These are phyloP conservation scores for Fraxinus cuspidata DNA, from an alignment of 257 asterid species.

Conservation along the genomic window DNA sequence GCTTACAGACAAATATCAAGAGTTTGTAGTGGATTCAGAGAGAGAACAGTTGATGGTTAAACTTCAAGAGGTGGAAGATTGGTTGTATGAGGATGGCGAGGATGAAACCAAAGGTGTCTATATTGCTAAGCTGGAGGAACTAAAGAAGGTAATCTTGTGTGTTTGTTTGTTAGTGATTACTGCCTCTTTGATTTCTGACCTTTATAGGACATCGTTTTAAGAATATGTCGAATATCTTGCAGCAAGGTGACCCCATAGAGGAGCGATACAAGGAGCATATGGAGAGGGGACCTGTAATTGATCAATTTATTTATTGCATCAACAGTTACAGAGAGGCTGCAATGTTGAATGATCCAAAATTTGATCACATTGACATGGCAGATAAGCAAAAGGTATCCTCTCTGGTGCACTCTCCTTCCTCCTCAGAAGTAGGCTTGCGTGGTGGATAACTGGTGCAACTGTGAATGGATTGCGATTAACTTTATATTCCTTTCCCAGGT, in stretches of 20 bases:
- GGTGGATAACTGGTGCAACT: background rate
- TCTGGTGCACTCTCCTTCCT: background rate
- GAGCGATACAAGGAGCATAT: slow-evolving; percentile 73
- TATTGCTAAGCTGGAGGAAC: slow-evolving; percentile 9
- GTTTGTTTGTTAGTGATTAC: too few relatives aligned
- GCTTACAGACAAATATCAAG: slow-evolving; percentile 8
- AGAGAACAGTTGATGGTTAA: slow-evolving; percentile 63
- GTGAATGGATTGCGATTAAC: background rate
- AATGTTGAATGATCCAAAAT: slow-evolving; percentile 63
- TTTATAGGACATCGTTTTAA: background rate
- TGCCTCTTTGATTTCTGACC: background rate
- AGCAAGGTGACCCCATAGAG: slow-evolving; percentile 95
- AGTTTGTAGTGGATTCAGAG: slow-evolving; percentile 65
- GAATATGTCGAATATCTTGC: slow-evolving; percentile 28
- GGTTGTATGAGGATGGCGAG: slow-evolving; percentile 97
- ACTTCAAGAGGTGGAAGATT: slow-evolving; percentile 94
- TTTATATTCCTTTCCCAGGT: slow-evolving; percentile 46
- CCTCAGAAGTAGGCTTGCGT: background rate
- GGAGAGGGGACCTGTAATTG: slow-evolving; percentile 74
- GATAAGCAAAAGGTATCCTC: slow-evolving; percentile 74
- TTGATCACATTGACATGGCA: slow-evolving; percentile 76
- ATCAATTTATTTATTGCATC: slow-evolving; percentile 61
- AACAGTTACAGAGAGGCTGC: slow-evolving; percentile 88
- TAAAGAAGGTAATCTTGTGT: slow-evolving; percentile 35
- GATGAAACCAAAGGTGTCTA: slow-evolving; percentile 73